Conservation (phyloP, 495 filamentous ascomycete species). For the Filosporella fistucella region DNA sequence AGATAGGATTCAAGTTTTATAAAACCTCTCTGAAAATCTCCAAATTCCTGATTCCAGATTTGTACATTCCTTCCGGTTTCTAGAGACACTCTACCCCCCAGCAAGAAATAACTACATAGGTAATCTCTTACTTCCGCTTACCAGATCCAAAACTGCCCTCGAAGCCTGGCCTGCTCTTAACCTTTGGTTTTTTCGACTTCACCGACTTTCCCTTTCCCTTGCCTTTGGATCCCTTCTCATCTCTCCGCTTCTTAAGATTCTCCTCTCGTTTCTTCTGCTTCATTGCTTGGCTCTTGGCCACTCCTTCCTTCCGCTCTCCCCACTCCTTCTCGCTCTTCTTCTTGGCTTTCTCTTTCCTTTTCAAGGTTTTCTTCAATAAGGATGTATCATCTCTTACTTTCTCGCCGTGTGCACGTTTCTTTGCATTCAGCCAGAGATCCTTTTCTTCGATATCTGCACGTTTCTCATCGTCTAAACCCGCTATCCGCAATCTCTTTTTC, state of each 20-base stretch:
- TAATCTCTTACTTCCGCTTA: slow-evolving; percentile 15
- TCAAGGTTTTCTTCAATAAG: slow-evolving; percentile 91
- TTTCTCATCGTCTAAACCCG: slow-evolving; percentile 68
- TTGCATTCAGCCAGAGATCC: slow-evolving; percentile 87
- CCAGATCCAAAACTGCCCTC: slow-evolving; percentile 82
- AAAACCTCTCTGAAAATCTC: too few species aligned
- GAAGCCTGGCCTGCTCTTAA: slow-evolving; percentile 64
- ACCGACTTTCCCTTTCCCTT: slow-evolving; percentile 52
- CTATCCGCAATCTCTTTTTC: slow-evolving; percentile 66
- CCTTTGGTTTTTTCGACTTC: slow-evolving; percentile 51
- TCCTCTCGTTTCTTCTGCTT: slow-evolving; percentile 84
- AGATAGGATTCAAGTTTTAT: too few species aligned
- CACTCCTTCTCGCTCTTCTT: slow-evolving; percentile 87
- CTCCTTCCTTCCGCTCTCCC: slow-evolving; percentile 73
- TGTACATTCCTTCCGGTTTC: neutral
- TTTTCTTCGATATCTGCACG: slow-evolving; percentile 84
- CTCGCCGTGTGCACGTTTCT: slow-evolving; percentile 84
- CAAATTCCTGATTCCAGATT: too few species aligned
- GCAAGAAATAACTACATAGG: neutral
- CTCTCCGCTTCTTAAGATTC: slow-evolving; percentile 79
- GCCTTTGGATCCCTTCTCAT: slow-evolving; percentile 62
- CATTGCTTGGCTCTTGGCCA: slow-evolving; percentile 70
- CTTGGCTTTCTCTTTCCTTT: slow-evolving; percentile 86
- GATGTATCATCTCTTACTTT: slow-evolving; percentile 83
- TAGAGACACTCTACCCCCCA: neutral